Percentiles rank a stretch among this genome's conserved stretches.
phyloP scores from a whole-genome alignment of 805 yeast species.

The Candida sithepensis region DNA sequence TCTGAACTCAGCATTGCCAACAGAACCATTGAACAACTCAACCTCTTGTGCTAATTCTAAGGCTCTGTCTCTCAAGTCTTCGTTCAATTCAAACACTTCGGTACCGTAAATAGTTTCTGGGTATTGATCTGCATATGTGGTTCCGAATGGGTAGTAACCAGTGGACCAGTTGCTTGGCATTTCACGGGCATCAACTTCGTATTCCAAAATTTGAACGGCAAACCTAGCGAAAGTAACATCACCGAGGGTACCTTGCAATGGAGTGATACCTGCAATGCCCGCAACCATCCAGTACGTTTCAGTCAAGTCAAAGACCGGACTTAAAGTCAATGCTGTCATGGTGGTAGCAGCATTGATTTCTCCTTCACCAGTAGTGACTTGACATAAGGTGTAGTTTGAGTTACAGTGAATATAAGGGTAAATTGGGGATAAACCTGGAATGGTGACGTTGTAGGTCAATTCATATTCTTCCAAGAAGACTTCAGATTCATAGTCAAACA shows the following conservation, averaged over 20 bases:
- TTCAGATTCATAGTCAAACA: conserved; percentile 50
- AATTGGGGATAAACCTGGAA: conserved; percentile 64
- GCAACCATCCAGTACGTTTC: conserved; percentile 60
- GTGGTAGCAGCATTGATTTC: conserved; percentile 65
- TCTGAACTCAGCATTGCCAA: conserved; percentile 42
- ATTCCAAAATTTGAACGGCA: conserved; percentile 60
- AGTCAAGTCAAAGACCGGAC: conserved; percentile 53
- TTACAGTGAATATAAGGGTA: conserved; percentile 58
- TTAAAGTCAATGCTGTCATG: conserved; percentile 49
- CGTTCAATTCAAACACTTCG: conserved; percentile 62
- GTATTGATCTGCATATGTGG: conserved; percentile 44
- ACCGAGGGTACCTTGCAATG: conserved; percentile 52
- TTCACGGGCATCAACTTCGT: conserved; percentile 53
- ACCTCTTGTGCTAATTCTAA: conserved; percentile 46
- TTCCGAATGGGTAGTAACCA: conserved; percentile 57
- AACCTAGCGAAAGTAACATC: conserved; percentile 57
- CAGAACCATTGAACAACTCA: conserved; percentile 42
- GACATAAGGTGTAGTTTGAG: conserved; percentile 50
- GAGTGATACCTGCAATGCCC: conserved; percentile 67
- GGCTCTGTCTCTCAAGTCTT: conserved; percentile 55
- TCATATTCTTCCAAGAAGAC: conserved; percentile 50
- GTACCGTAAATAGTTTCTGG: conserved; percentile 59
- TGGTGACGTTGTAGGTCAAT: conserved; percentile 49
- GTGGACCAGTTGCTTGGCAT: conserved; percentile 51
- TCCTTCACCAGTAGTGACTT: conserved; percentile 66